Percentiles rank a stretch among this genome's conserved stretches.
These are phyloP conservation scores for Amphibolis antarctica DNA, from an alignment of 106 monocot genomes.

Conservation along the genomic window DNA sequence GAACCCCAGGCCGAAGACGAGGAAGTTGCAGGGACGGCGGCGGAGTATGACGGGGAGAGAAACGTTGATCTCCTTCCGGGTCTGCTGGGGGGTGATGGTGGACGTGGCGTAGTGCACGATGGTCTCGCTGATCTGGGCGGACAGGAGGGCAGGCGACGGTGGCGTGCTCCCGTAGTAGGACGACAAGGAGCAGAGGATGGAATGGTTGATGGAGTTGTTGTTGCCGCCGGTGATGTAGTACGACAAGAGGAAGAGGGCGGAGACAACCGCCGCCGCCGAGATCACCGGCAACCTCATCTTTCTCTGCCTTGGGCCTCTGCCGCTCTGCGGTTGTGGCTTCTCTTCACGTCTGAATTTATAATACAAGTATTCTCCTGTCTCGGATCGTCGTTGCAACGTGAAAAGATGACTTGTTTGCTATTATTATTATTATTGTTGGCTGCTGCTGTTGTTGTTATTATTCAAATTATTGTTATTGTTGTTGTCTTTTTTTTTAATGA, in stretches of 20 bases:
- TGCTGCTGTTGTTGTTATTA: no score
- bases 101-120: slow-evolving; percentile 51
- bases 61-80: slow-evolving; percentile 35
- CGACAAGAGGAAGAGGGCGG: slow-evolving; percentile 3
- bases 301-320: no score
- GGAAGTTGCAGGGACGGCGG: slow-evolving; percentile 53
- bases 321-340: no score
- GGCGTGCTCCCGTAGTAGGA: neutral
- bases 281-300: slow-evolving; percentile 3
- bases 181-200: slow-evolving; percentile 5
- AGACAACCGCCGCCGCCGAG: neutral
- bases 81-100: slow-evolving; percentile 32
- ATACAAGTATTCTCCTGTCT: no score
- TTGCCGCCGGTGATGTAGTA: slow-evolving; percentile 4
- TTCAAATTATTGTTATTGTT: no score
- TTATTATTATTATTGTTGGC: no score
- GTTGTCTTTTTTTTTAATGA: no score
- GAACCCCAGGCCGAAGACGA: slow-evolving; percentile 66
- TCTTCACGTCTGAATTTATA: no score
- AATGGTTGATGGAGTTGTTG: neutral
- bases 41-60: slow-evolving; percentile 33
- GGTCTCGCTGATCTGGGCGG: slow-evolving; percentile 4
- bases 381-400: no score
- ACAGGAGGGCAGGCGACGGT: neutral
- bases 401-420: no score